A percentile compares a stretch with the other conserved stretches of the same genome.
phyloP scores from a whole-genome alignment of 305 asterid genomes.

The Coffea humblotiana region DNA sequence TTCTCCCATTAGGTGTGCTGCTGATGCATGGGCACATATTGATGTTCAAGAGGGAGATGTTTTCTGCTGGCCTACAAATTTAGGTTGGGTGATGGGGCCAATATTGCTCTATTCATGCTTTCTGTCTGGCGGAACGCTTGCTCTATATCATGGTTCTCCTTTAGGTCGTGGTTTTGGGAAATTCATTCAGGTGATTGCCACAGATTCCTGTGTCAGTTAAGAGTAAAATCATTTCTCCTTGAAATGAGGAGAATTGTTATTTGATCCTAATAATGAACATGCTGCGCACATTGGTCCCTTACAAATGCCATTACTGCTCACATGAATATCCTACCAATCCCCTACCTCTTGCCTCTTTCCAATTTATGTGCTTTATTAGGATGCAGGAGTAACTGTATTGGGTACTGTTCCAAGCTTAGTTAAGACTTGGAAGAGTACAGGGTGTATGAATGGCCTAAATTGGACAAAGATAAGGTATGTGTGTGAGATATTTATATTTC shows the following conservation, averaged over 20 bases:
- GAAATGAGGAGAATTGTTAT: too few relatives aligned
- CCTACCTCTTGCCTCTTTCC: neutral
- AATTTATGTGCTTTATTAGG: conserved; percentile 38
- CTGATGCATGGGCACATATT: conserved; percentile 78
- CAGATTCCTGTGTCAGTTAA: neutral
- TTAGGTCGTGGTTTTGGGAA: conserved; percentile 77
- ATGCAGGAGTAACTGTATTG: conserved; percentile 81
- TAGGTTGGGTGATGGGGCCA: conserved; percentile 99
- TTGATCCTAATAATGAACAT: too few relatives aligned
- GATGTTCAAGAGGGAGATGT: conserved; percentile 66
- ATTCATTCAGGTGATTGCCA: conserved; percentile 69
- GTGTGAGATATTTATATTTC: neutral
- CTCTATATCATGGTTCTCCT: conserved; percentile 97
- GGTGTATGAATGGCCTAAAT: conserved; percentile 78
- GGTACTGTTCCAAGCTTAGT: conserved; percentile 99
- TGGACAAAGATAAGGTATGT: conserved; percentile 86
- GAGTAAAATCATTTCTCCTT: neutral
- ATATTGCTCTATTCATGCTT: conserved; percentile 74
- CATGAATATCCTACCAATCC: too few relatives aligned
- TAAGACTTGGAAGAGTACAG: conserved; percentile 85
- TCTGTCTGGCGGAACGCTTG: conserved; percentile 79
- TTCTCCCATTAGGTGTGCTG: conserved; percentile 80
- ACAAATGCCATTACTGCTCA: too few relatives aligned
- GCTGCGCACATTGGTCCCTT: too few relatives aligned
- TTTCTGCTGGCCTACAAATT: conserved; percentile 90